Percentiles rank a stretch among this genome's conserved stretches.
These are phyloP conservation scores for Colletotrichum sp. DNA, from an alignment of 2,329 filamentous ascomycete species.

Conservation along the genomic window DNA sequence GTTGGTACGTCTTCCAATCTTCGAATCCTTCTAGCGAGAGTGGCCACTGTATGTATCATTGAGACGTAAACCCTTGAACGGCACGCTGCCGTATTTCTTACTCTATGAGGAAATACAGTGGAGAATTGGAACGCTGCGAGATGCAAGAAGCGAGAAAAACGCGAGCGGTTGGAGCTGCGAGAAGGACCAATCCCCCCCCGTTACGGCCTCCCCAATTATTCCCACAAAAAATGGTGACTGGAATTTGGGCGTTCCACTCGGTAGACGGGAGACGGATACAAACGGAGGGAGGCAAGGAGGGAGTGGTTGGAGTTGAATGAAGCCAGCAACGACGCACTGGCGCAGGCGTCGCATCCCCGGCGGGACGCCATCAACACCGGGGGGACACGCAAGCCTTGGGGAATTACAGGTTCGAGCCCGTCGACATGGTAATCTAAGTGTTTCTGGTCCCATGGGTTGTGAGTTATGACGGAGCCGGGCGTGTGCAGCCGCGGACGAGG, in stretches of 20 bases:
- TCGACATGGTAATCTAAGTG: neutral
- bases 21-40: neutral
- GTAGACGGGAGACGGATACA: neutral
- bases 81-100: neutral
- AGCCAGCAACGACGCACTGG: neutral
- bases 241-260: neutral
- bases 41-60: neutral
- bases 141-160: neutral
- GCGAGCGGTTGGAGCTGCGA: neutral
- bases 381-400: neutral
- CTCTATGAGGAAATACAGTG: neutral
- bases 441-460: neutral
- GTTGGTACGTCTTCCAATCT: neutral
- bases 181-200: neutral
- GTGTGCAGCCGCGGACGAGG: neutral
- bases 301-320: neutral
- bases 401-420: neutral
- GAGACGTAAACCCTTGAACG: neutral
- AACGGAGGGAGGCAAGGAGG: neutral
- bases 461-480: neutral
- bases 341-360: neutral
- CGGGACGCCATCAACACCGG: neutral
- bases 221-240: neutral
- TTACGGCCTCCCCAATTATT: neutral
- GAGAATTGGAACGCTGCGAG: neutral